Base-by-base conservation (phyloP, 2,329 filamentous ascomycete species). In the Coniochaeta hoffmannii region DNA sequence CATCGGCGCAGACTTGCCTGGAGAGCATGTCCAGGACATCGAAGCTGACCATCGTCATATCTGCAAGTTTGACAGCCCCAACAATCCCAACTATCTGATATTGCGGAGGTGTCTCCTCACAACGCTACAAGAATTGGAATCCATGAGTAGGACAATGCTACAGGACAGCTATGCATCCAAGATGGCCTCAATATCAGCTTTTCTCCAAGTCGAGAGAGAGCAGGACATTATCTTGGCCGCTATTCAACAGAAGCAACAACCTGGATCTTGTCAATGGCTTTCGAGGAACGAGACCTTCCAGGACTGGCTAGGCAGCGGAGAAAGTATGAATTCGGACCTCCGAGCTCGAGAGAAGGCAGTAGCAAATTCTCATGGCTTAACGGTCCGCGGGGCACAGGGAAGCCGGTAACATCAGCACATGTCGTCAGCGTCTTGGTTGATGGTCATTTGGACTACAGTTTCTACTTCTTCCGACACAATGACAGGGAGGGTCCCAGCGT, bases 401-500 rank as follows among this genome's bases (percentile, higher is more conserved):
- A 67, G 52, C 61, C 64, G 2, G 61, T 65, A 5, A 56, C 61
- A 3, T 55, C 65, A 2, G 61, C 60, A 0, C 62, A 64, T 53
- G 58, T 66, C 15, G 57, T 67, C 35, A 54, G 49, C 26, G 59
- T 64, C 36, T 58, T 68, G 8, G 57, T 63, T 51, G 55, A 57
- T 9, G 56, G 50, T 53, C 58, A 63, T 34, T 26, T 60, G 2
- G 62, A 66, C 49, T 64, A 61, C 44, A 59, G 57, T 41, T 66
- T 64, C 53, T 65, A 62, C 56, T 67, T 66, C 55, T 68, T 67
- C 56, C 60, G 61, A n/a, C 59, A 58, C 53, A 58, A 60, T 22
- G 59, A 65, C 35, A 60, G 62, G 53, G 49, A 34, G 10, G 44
- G 15, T 3, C 51, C 56, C 2, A 62, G 24, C 26, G 36, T 56